These are phyloP conservation scores for Ramalina intermedia DNA, from an alignment of 495 filamentous ascomycete species.

Conservation along the genomic window DNA sequence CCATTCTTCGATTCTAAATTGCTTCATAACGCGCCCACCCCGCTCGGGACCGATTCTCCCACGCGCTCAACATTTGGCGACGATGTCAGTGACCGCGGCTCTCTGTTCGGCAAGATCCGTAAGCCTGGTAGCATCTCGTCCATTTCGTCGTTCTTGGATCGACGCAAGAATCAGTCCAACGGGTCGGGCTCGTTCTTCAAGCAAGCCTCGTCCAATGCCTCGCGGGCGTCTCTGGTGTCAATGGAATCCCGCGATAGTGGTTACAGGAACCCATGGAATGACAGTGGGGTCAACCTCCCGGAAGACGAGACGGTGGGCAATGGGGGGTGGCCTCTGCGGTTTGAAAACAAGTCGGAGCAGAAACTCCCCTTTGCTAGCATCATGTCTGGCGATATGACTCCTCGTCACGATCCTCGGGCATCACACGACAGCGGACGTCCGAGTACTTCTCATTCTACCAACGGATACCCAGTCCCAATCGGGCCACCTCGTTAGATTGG, in stretches of 20 bases:
- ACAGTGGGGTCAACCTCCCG: constrained; percentile 82
- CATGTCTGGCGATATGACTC: constrained; percentile 56
- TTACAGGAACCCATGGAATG: constrained; percentile 94
- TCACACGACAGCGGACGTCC: constrained; percentile 84
- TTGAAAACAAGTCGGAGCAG: constrained; percentile 28
- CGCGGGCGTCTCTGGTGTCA: constrained; percentile 82
- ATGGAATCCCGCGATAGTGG: constrained; percentile 86
- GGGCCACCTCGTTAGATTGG: constrained; percentile 56
- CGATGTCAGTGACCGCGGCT: constrained; percentile 64
- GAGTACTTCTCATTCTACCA: constrained; percentile 87
- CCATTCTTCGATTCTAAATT: constrained; percentile 95
- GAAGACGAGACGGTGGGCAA: constrained; percentile 44
- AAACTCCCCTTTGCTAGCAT: constrained; percentile 42
- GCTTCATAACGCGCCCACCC: constrained; percentile 73
- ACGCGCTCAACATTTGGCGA: constrained; percentile 67
- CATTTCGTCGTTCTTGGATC: constrained; percentile 80
- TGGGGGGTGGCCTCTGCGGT: constrained; percentile 48
- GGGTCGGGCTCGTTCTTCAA: constrained; percentile 75
- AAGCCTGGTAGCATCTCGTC: constrained; percentile 89
- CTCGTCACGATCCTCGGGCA: constrained; percentile 63
- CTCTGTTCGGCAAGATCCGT: constrained; percentile 74
- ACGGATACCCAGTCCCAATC: constrained; percentile 84
- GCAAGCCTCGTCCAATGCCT: constrained; percentile 82
- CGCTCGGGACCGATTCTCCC: constrained; percentile 69
- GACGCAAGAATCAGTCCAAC: constrained; percentile 80